These are phyloP conservation scores for Parmelia sp. DNA, from an alignment of 495 filamentous ascomycete species.

Conservation along the genomic window DNA sequence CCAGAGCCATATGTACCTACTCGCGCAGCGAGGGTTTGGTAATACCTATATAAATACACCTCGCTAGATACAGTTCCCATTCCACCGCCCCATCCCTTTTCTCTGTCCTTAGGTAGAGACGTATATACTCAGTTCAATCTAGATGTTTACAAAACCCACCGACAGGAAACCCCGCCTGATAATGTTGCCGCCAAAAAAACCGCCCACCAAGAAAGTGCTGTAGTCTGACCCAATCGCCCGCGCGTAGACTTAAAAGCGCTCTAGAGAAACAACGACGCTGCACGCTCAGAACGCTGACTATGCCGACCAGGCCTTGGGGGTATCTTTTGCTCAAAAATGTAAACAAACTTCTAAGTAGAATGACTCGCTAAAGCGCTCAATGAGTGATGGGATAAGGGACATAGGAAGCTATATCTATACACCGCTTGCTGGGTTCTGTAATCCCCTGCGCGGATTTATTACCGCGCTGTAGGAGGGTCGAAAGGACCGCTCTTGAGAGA, in stretches of 20 bases:
- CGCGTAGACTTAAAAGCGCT: not conserved
- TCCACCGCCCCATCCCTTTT: not conserved
- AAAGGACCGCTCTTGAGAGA: constrained; percentile 19
- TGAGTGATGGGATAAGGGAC: not conserved
- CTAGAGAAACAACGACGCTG: constrained; percentile 13
- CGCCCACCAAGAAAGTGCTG: constrained; percentile 5
- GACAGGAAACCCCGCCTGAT: not conserved
- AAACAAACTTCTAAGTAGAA: constrained; percentile 16
- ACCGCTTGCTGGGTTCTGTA: constrained; percentile 9
- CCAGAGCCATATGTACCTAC: not conserved
- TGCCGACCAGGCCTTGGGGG: constrained; percentile 16
- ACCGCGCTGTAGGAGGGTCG: constrained; percentile 18
- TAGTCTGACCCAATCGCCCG: constrained; percentile 2
- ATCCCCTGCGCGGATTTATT: not conserved
- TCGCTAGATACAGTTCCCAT: constrained; percentile 7
- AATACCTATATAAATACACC: constrained; percentile 5
- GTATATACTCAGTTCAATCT: constrained; percentile 11
- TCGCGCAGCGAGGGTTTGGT: not conserved
- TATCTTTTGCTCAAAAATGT: constrained; percentile 21
- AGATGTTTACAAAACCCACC: not conserved
- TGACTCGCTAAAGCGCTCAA: constrained; percentile 26
- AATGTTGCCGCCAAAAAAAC: not conserved
- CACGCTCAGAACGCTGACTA: constrained; percentile 19
- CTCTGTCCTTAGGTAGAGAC: not conserved
- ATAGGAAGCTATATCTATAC: constrained; percentile 13